Percentiles rank a stretch among this genome's conserved stretches.
phyloP scores from a whole-genome alignment of 176 grass and related monocot species.

The Avena sativa region DNA sequence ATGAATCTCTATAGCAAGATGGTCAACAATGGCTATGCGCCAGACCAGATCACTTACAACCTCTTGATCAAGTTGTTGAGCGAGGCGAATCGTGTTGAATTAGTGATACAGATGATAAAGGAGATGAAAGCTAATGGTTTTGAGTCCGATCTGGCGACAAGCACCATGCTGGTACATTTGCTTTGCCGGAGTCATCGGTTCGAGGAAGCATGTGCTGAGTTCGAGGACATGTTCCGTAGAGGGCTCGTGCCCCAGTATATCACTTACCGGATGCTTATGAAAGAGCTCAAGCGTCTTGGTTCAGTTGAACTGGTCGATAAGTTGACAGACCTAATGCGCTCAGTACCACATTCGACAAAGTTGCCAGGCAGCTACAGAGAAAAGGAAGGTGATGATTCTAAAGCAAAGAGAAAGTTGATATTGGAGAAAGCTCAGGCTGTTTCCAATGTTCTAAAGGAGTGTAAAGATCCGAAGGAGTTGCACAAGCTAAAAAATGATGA shows the following conservation, averaged over 20 bases:
- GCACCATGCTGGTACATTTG: conserved; percentile 89
- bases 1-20: conserved; percentile 93
- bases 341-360: conserved; percentile 76
- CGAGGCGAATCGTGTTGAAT: conserved; percentile 59
- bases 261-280: conserved; percentile 76
- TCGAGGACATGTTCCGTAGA: conserved; percentile 73
- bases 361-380: conserved; percentile 74
- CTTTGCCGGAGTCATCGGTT: conserved; percentile 60
- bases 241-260: conserved; percentile 84
- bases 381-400: conserved; percentile 51
- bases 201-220: conserved; percentile 68
- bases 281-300: conserved; percentile 64
- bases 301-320: conserved; percentile 54
- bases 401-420: conserved; percentile 63
- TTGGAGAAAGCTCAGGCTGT: conserved; percentile 66
- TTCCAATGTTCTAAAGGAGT: conserved; percentile 68
- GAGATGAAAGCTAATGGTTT: conserved; percentile 74
- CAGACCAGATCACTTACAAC: conserved; percentile 63
- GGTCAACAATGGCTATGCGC: conserved; percentile 64
- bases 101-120: conserved; percentile 65
- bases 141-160: conserved; percentile 68
- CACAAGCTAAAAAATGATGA: conserved; percentile 46
- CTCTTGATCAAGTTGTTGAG: conserved; percentile 83
- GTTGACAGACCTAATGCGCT: conserved; percentile 64
- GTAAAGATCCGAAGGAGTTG: conserved; percentile 48